Base-by-base conservation (phyloP, 2,329 filamentous ascomycete genomes). In the Nemania diffusa region DNA sequence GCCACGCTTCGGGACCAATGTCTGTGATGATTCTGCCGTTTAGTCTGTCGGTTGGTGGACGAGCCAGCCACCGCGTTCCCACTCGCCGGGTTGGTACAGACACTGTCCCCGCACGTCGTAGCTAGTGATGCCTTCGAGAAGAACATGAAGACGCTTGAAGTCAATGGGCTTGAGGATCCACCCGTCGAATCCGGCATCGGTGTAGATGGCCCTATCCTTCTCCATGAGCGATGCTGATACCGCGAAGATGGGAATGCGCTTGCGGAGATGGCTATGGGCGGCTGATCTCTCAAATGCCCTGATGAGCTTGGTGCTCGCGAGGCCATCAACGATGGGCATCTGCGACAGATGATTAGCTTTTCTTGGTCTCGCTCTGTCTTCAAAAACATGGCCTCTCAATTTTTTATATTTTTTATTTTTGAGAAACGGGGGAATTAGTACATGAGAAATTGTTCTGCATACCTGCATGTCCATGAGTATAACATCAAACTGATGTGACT, bases 381-480 rank as follows among this genome's bases (percentile, higher is more conserved):
- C 17, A 3, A 20, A 15, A 4, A 29, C 24, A 2, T 40, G 15
- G 37, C 17, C 17, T 9, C 9, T 34, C 26, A 11, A 40, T 40
- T 15, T 40, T n/a, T 40, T 17, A 15, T 40, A 40, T 11, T 11
- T 5, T 40, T 17, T 9, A 40, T 5, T 40, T 17, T n/a, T n/a
- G n/a, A n/a, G n/a, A n/a, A n/a, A n/a, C n/a, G n/a, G n/a, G n/a
- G n/a, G n/a, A n/a, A n/a, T n/a, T n/a, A n/a, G n/a, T n/a, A n/a
- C 13, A 15, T 17, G 26, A 46, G 17, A 2, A 20, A 46, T 29
- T 8, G 17, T 3, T 57, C 27, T 27, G 79, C 87, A 79, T 77
- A 94, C 93, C 85, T 97, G 93, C 87, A 97, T 93, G 76, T 97
- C 94, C 94, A 97, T 97, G 69, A 97, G 83, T 55, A 97, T 84